Conservation (phyloP, 305 asterid genomes). For the Solanum chacoense region DNA sequence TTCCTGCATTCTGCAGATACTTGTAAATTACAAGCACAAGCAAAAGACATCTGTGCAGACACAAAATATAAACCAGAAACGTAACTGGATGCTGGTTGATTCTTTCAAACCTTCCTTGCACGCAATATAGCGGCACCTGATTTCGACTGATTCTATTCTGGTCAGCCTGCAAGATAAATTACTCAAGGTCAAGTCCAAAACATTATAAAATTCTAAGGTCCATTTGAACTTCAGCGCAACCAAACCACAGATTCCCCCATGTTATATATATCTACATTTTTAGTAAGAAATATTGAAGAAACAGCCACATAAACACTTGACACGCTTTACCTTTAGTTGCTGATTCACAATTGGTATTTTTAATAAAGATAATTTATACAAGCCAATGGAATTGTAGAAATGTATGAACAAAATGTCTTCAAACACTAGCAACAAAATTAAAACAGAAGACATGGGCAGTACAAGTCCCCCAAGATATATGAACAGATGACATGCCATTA, state of each 20-base stretch:
- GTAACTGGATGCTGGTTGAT: constrained; percentile 95
- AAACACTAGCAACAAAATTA: not conserved
- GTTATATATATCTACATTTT: not conserved
- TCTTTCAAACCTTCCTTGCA: constrained; percentile 88
- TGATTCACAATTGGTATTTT: not conserved
- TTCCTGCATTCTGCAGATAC: constrained; percentile 64
- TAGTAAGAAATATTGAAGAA: not conserved
- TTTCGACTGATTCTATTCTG: constrained; percentile 76
- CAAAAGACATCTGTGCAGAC: not conserved
- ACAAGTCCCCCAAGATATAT: not conserved
- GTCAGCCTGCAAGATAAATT: constrained; percentile 49
- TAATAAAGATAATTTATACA: not conserved
- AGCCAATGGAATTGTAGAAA: not conserved
- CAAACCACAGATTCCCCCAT: not conserved
- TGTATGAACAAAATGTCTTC: not conserved
- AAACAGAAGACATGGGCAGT: not conserved
- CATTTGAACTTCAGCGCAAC: not conserved
- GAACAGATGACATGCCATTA: not conserved
- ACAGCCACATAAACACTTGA: not conserved
- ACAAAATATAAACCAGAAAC: constrained; percentile 24
- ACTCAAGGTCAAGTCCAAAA: not conserved
- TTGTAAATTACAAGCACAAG: not conserved
- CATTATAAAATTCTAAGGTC: not conserved
- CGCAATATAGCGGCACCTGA: constrained; percentile 82
- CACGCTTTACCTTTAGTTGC: not conserved